Base-by-base conservation (phyloP, 164 flowering plant genomes). In the Annona squamosa region DNA sequence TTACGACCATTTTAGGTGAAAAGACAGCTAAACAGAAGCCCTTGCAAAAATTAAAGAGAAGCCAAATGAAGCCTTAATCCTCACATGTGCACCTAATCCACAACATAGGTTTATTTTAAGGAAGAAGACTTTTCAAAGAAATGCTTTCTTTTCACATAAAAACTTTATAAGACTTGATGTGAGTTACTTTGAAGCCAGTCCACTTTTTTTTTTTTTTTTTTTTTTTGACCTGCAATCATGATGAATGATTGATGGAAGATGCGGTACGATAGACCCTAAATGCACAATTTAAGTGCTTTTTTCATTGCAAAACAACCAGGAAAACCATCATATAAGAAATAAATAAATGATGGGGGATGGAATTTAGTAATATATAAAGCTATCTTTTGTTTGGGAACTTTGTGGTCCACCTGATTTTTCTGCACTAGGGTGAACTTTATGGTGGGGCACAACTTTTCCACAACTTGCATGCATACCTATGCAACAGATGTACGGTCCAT, bases 81-180 rank as follows among this genome's bases (percentile, higher is more conserved):
- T 59, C 4, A 41, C 65, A 16, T 63, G 45, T 12, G 46, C 68
- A 42, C n/a, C 17, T 37, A n/a, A 19, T 63, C 65, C 18, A 17
- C 37, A 19, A 63, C 65, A 63, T 3, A 63, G n/a, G 5, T 17
- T 16, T 5, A 43, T 12, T 5, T 66, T 42, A 44, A 43, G 68
- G 6, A n/a, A 73, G n/a, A 65, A 45, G 65, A 69, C 68, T 19
- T 61, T 41, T 5, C 17, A 65, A 47, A 52, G 48, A 44, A 46
- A 16, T 63, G 46, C 42, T 68, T 43, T 71, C 47, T 71, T 71
- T 70, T 48, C 65, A 59, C 1, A 9, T 37, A 71, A 71, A 71
- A 59, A 62, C 42, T 59, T 71, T 12, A 71, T 41, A 65, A 41
- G 5, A 71, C 48, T 46, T 71, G 73, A 3, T 37, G 68, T 66